These are phyloP conservation scores for Otatea glauca DNA, from an alignment of 176 grass and related monocot species.

Conservation along the genomic window DNA sequence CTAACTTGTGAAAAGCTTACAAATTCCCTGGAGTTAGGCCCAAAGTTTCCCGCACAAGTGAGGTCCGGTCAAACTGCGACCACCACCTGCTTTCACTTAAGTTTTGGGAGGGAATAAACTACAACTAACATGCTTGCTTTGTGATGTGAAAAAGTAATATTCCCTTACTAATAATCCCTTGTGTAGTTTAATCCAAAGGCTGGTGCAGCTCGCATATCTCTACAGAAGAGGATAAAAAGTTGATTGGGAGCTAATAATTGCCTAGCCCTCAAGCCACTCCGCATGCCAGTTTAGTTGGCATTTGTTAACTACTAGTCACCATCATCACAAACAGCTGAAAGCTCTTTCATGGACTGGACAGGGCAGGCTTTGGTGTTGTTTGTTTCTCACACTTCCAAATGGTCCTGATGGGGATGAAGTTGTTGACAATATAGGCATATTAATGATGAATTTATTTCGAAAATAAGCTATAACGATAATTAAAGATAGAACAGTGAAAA, in stretches of 20 bases:
- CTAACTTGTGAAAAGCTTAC: conserved; percentile 51
- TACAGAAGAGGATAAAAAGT: conserved; percentile 54
- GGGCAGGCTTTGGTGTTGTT: conserved; percentile 29
- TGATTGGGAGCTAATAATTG: conserved; percentile 49
- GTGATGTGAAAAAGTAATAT: conserved; percentile 48
- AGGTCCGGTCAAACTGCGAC: conserved; percentile 53
- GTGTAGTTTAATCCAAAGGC: conserved; percentile 54
- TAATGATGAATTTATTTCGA: too few relatives aligned
- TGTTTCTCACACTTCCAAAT: conserved; percentile 39
- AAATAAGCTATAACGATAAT: too few relatives aligned
- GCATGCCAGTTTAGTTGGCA: conserved; percentile 40
- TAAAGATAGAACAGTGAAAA: too few relatives aligned
- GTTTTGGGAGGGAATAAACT: conserved; percentile 49
- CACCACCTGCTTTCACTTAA: conserved; percentile 42
- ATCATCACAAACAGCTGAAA: conserved; percentile 51
- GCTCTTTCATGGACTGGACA: conserved; percentile 44
- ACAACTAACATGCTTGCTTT: conserved; percentile 52
- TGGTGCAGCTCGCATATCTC: conserved; percentile 28
- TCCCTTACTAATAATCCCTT: conserved; percentile 46
- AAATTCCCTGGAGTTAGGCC: conserved; percentile 56
- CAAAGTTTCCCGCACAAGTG: conserved; percentile 51
- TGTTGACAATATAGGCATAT: too few relatives aligned
- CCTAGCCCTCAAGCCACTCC: conserved; percentile 44
- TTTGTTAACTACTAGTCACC: conserved; percentile 57
- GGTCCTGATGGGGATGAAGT: conserved; percentile 32